Percentiles rank a stretch among this genome's conserved stretches.
phyloP scores from a whole-genome alignment of 495 filamentous ascomycete genomes.

The Parathielavia hyrcaniae region DNA sequence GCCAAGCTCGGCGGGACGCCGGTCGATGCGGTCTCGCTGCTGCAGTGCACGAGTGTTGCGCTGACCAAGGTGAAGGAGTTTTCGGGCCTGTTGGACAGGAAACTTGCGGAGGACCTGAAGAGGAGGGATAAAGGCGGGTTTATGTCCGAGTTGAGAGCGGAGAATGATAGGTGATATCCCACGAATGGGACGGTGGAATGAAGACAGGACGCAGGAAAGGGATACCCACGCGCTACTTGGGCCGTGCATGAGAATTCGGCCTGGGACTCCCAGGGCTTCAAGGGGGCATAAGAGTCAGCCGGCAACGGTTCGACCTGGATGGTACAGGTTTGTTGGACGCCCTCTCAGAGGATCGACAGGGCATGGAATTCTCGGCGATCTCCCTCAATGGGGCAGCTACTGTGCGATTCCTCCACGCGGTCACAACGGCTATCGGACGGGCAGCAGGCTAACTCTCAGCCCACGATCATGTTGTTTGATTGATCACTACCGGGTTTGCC shows the following conservation, averaged over 20 bases:
- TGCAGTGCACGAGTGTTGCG: slow-evolving; percentile 64
- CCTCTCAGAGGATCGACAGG: too few species aligned
- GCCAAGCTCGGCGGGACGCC: slow-evolving; percentile 79
- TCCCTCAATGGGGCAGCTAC: too few species aligned
- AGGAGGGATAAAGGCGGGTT: slow-evolving; percentile 68
- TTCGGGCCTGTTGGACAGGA: slow-evolving; percentile 60
- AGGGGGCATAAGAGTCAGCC: neutral
- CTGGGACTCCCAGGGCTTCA: neutral
- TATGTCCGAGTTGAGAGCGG: slow-evolving; percentile 72
- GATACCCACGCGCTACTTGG: slow-evolving; percentile 27
- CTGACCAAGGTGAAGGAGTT: slow-evolving; percentile 74
- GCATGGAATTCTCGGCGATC: too few species aligned
- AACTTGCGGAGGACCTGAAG: slow-evolving; percentile 68
- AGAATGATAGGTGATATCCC: slow-evolving; percentile 59
- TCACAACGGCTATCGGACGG: too few species aligned
- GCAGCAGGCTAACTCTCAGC: too few species aligned
- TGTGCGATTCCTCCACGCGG: too few species aligned
- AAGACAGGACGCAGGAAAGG: slow-evolving; percentile 8
- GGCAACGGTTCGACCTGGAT: neutral
- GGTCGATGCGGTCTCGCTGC: slow-evolving; percentile 66
- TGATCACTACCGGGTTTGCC: too few species aligned
- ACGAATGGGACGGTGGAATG: slow-evolving; percentile 9
- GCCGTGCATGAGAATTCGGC: neutral
- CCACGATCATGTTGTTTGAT: too few species aligned
- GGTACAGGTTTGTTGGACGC: too few species aligned